phyloP scores from a whole-genome alignment of 1,284 basidiomycete species.

The Rhodotorula sp. region DNA sequence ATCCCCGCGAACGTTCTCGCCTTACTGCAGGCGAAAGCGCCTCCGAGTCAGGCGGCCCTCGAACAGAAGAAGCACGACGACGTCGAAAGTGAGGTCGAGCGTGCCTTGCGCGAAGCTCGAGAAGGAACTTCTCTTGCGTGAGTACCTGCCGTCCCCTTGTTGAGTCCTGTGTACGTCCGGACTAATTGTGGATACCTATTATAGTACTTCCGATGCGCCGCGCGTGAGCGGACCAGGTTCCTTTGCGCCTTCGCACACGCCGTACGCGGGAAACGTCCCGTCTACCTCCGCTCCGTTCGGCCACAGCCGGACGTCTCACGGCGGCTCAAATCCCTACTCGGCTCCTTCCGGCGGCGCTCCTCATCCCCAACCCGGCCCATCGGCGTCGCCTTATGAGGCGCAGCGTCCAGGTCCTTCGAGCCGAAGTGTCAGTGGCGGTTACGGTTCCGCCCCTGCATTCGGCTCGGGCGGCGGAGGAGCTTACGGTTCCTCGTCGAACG shows the following conservation, averaged over 20 bases:
- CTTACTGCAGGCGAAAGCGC: conserved; percentile 8
- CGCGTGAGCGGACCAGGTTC: too few species aligned
- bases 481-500: too few species aligned
- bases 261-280: too few species aligned
- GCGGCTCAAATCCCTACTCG: not conserved
- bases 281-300: conserved; percentile 46
- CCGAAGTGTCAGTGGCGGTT: too few species aligned
- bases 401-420: too few species aligned
- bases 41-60: conserved; percentile 7
- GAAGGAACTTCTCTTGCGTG: conserved; percentile 7
- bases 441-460: too few species aligned
- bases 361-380: too few species aligned
- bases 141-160: not conserved
- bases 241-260: too few species aligned
- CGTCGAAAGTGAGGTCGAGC: conserved; percentile 19
- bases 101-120: conserved; percentile 27
- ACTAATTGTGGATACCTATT: conserved; percentile 11
- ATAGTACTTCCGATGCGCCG: conserved; percentile 18
- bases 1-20: conserved; percentile 38
- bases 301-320: not conserved
- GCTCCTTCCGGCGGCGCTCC: too few species aligned
- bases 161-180: not conserved
- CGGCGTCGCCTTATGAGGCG: too few species aligned
- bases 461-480: too few species aligned
- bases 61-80: conserved; percentile 22